Percentiles rank a stretch among this genome's conserved stretches.
These are phyloP conservation scores for Xylariaceae sp. DNA, from an alignment of 2,329 filamentous ascomycete species.

Conservation along the genomic window DNA sequence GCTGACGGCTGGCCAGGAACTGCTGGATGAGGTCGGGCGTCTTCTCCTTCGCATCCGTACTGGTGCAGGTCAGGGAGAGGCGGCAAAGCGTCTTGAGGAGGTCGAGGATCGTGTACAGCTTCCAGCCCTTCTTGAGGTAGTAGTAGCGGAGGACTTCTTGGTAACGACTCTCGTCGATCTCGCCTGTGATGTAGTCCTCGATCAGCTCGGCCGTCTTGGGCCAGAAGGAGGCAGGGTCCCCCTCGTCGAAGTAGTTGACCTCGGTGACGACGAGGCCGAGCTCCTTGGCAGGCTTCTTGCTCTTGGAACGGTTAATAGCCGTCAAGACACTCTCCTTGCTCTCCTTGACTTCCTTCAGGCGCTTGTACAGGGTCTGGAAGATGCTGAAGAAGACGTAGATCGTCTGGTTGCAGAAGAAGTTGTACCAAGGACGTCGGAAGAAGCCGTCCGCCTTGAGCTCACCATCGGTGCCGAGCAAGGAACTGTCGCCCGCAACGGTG, in stretches of 20 bases:
- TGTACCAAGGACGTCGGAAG: constrained; percentile 75
- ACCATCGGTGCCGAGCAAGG: constrained; percentile 51
- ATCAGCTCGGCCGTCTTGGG: constrained; percentile 78
- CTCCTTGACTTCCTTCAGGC: constrained; percentile 77
- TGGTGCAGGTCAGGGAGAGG: constrained; percentile 77
- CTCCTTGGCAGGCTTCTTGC: constrained; percentile 73
- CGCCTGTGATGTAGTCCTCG: constrained; percentile 77
- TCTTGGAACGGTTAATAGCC: constrained; percentile 67
- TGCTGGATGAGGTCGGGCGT: constrained; percentile 84
- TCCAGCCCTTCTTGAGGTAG: constrained; percentile 88
- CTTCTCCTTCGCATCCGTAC: constrained; percentile 84
- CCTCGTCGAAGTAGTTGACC: constrained; percentile 69
- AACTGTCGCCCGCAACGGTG: constrained; percentile 50
- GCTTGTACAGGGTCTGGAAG: constrained; percentile 84
- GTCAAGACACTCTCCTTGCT: constrained; percentile 67
- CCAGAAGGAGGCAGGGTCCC: constrained; percentile 68
- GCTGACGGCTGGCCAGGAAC: constrained; percentile 75
- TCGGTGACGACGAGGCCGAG: constrained; percentile 78
- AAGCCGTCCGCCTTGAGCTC: constrained; percentile 71
- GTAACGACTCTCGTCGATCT: constrained; percentile 75
- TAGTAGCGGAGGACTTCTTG: constrained; percentile 89
- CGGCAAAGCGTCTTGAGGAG: constrained; percentile 76
- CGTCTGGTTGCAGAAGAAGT: constrained; percentile 85
- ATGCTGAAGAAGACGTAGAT: constrained; percentile 94
- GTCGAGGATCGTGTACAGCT: constrained; percentile 87